Evolutionary conservation across 192 early-diverging fungal genomes (phyloP).

Genomic region (Backusella mclennaniae): DNA sequence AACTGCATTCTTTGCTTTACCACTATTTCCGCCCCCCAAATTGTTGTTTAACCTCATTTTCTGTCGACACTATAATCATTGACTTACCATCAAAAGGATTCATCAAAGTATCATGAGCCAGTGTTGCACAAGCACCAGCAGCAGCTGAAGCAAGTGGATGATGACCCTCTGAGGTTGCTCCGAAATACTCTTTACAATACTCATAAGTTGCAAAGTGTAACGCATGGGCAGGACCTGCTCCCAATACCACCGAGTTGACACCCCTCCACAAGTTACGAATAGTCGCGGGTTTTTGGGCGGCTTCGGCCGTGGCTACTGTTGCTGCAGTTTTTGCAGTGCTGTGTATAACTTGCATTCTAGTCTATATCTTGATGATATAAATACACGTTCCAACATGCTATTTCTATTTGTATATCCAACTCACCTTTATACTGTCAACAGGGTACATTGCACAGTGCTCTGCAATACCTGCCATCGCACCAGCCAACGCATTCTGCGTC

Average conservation of each 20-base stretch:
- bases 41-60: neutral
- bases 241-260: constrained; percentile 88
- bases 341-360: constrained; percentile 88
- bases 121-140: constrained; percentile 87
- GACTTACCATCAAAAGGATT: constrained; percentile 92
- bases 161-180: constrained; percentile 51
- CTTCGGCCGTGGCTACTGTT: neutral
- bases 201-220: constrained; percentile 96
- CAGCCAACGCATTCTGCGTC: constrained; percentile 82
- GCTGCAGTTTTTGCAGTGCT: constrained; percentile 28
- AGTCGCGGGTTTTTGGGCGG: neutral
- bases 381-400: neutral
- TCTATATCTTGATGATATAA: constrained; percentile 46
- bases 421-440: constrained; percentile 90
- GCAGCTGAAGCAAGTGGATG: constrained; percentile 65
- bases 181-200: constrained; percentile 78
- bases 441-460: constrained; percentile 97
- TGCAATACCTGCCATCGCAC: constrained; percentile 95
- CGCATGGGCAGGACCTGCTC: constrained; percentile 94
- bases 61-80: neutral
- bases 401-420: neutral
- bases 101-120: constrained; percentile 87
- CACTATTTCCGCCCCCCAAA: constrained; percentile 46
- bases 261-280: constrained; percentile 85
- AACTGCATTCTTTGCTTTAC: constrained; percentile 97